Percentiles rank a stretch among this genome's conserved stretches.
Conservation (phyloP, 1,284 basidiomycete species). For the Porogramme epimiltina region DNA sequence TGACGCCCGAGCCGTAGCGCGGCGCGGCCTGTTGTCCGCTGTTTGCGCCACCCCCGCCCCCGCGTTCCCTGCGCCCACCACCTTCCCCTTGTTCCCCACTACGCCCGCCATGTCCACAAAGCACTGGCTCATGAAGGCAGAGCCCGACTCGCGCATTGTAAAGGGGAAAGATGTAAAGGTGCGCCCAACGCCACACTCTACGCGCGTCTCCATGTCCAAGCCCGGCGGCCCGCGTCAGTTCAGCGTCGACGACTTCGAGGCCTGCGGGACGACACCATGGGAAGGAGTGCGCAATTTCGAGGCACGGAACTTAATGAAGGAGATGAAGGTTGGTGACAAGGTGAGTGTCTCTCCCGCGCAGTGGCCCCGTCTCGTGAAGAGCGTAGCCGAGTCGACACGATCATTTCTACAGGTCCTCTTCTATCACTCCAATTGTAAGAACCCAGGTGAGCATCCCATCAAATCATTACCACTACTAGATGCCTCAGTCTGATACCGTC, state of each 20-base stretch:
- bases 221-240: slow-evolving; percentile 56
- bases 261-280: slow-evolving; percentile 78
- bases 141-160: slow-evolving; percentile 85
- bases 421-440: slow-evolving; percentile 94
- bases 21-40: slow-evolving; percentile 31
- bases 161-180: slow-evolving; percentile 93
- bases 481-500: slow-evolving; percentile 8
- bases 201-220: slow-evolving; percentile 6
- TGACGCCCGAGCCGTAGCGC: too few relatives aligned
- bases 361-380: slow-evolving; percentile 4
- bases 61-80: slow-evolving; percentile 21
- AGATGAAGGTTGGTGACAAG: slow-evolving; percentile 86
- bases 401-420: slow-evolving; percentile 45
- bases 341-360: slow-evolving; percentile 43
- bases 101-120: slow-evolving; percentile 21
- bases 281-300: slow-evolving; percentile 93
- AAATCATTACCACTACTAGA: neutral
- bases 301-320: slow-evolving; percentile 90
- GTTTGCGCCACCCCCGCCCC: slow-evolving; percentile 30
- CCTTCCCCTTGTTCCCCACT: slow-evolving; percentile 6
- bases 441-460: slow-evolving; percentile 61
- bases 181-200: neutral
- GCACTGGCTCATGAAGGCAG: slow-evolving; percentile 90
- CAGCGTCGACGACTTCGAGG: slow-evolving; percentile 88
- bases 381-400: slow-evolving; percentile 8